These are phyloP conservation scores for Silene conica DNA, from an alignment of 148 eudicot species.

Conservation along the genomic window DNA sequence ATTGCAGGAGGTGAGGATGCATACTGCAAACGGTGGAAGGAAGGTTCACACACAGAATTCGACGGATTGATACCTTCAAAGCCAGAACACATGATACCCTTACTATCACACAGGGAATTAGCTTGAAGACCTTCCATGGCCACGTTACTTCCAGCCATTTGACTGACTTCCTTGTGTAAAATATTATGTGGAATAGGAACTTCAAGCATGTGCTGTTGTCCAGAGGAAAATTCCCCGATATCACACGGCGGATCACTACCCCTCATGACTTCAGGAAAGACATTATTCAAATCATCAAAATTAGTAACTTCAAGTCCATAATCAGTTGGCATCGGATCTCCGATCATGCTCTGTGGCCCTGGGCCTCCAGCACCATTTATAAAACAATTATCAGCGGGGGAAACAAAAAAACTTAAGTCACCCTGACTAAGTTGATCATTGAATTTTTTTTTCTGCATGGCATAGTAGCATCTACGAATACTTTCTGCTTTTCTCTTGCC, in stretches of 20 bases:
- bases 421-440: constrained; percentile 49
- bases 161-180: constrained; percentile 6
- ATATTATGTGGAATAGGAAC: constrained; percentile 31
- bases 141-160: not conserved
- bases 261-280: constrained; percentile 33
- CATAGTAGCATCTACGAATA: constrained; percentile 69
- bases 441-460: constrained; percentile 60
- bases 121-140: constrained; percentile 17
- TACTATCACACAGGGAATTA: constrained; percentile 27
- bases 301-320: constrained; percentile 38
- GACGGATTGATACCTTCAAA: constrained; percentile 10
- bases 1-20: constrained; percentile 49
- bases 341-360: constrained; percentile 30
- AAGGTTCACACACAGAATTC: constrained; percentile 41
- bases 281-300: constrained; percentile 29
- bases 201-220: constrained; percentile 29
- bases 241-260: constrained; percentile 6
- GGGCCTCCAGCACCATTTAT: constrained; percentile 33
- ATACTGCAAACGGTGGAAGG: constrained; percentile 46
- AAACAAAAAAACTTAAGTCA: constrained; percentile 47
- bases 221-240: constrained; percentile 25
- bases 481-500: constrained; percentile 65
- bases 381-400: constrained; percentile 31
- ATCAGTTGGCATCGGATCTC: constrained; percentile 37
- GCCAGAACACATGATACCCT: constrained; percentile 20